A percentile compares a stretch with the other conserved stretches of the same genome.
phyloP scores from a whole-genome alignment of 1,284 basidiomycete species.

The Marasmius sp. region DNA sequence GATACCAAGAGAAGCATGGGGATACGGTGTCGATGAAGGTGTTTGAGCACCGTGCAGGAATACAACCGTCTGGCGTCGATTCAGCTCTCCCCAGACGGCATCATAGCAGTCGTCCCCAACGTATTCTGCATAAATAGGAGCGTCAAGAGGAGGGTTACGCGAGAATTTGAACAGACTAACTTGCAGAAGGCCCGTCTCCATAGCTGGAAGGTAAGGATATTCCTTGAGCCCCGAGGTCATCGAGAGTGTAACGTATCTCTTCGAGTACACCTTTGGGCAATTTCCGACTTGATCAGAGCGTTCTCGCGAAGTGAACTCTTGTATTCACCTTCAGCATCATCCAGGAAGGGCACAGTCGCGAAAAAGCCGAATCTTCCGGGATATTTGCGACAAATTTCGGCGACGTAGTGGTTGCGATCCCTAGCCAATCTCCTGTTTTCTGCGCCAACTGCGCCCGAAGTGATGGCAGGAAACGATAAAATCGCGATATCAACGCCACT shows the following conservation, averaged over 20 bases:
- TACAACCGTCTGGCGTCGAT: constrained; percentile 55
- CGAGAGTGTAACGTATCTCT: neutral
- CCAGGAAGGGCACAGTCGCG: constrained; percentile 58
- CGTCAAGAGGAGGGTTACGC: neutral
- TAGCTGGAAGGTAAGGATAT: constrained; percentile 29
- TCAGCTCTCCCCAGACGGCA: constrained; percentile 63
- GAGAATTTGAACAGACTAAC: constrained; percentile 29
- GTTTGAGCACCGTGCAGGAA: constrained; percentile 71
- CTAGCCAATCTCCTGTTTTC: constrained; percentile 44
- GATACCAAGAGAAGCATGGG: constrained; percentile 59
- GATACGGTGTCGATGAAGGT: constrained; percentile 60
- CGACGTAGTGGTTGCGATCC: constrained; percentile 46
- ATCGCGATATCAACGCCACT: constrained; percentile 57
- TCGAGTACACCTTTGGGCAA: neutral
- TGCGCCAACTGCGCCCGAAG: constrained; percentile 37
- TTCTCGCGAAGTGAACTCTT: constrained; percentile 23
- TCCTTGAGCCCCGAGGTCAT: neutral
- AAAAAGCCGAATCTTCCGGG: constrained; percentile 66
- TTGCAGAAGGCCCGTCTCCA: constrained; percentile 45
- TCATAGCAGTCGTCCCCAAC: constrained; percentile 63
- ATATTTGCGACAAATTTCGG: constrained; percentile 44
- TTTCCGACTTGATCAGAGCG: neutral
- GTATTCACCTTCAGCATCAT: constrained; percentile 54
- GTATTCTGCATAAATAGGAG: constrained; percentile 45
- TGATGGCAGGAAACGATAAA: constrained; percentile 64